Evolutionary conservation across 2,329 filamentous ascomycete species (phyloP).

Genomic region (Trichoderma sp.): DNA sequence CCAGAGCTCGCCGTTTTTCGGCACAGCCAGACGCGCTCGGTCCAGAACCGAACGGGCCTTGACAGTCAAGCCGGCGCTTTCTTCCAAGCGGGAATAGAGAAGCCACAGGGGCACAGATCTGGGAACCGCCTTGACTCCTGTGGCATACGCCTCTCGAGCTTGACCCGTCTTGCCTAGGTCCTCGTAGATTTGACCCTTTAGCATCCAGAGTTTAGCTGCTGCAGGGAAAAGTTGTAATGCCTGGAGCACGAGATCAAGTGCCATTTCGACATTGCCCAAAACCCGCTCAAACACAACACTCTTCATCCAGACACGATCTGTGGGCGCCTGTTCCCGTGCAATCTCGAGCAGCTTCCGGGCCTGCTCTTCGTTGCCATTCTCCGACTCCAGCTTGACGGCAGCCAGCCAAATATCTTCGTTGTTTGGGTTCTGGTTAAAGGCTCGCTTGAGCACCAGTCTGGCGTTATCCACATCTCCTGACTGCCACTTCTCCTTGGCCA

Average conservation of each 20-base stretch:
- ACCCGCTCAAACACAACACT: conserved; percentile 91
- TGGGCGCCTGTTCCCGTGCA: conserved; percentile 84
- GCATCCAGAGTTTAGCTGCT: conserved; percentile 91
- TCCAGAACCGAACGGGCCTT: conserved; percentile 94
- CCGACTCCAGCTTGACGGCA: conserved; percentile 92
- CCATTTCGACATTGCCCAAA: conserved; percentile 72
- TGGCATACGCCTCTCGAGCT: conserved; percentile 84
- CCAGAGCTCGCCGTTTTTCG: conserved; percentile 82
- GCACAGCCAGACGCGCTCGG: conserved; percentile 80
- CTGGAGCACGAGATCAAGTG: conserved; percentile 83
- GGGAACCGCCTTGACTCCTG: conserved; percentile 83
- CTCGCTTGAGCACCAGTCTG: conserved; percentile 77
- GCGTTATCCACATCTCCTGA: conserved; percentile 85
- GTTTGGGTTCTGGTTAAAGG: conserved; percentile 92
- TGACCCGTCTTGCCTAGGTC: conserved; percentile 73
- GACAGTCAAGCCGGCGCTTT: conserved; percentile 76
- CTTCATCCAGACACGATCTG: conserved; percentile 96
- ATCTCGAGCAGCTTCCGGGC: conserved; percentile 78
- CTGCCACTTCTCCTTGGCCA: conserved; percentile 93
- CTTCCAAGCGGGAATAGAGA: conserved; percentile 83
- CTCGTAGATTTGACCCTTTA: conserved; percentile 98
- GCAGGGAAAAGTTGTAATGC: conserved; percentile 83
- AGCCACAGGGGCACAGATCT: conserved; percentile 87
- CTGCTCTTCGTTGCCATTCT: conserved; percentile 77
- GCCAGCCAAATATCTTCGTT: conserved; percentile 98